phyloP scores from a whole-genome alignment of 108 stramenopile genomes.

The Fistulifera solaris region DNA sequence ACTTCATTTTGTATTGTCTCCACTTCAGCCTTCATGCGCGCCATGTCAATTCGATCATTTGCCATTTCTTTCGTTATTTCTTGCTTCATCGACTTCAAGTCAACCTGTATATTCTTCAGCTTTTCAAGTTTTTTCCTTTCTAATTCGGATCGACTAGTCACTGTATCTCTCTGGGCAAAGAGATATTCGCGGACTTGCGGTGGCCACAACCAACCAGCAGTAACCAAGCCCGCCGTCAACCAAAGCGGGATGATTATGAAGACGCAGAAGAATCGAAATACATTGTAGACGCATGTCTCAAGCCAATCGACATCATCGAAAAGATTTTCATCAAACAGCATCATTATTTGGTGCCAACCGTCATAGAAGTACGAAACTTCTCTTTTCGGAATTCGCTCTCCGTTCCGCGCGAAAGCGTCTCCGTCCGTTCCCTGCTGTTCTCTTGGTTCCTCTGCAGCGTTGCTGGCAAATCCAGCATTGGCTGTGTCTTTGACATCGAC shows the following conservation, averaged over 20 bases:
- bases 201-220: constrained; percentile 75
- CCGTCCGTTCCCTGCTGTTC: constrained; percentile 3
- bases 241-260: constrained; percentile 66
- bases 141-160: constrained; percentile 50
- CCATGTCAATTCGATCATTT: constrained; percentile 58
- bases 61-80: constrained; percentile 66
- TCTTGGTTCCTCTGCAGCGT: constrained; percentile 17
- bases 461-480: constrained; percentile 13
- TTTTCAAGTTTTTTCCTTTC: constrained; percentile 58
- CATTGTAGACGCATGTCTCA: constrained; percentile 42
- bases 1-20: constrained; percentile 66
- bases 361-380: constrained; percentile 13
- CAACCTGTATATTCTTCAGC: constrained; percentile 46
- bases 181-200: constrained; percentile 76
- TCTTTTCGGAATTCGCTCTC: constrained; percentile 11
- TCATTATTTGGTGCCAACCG: constrained; percentile 47
- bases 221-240: constrained; percentile 51
- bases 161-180: constrained; percentile 65
- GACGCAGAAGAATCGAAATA: constrained; percentile 28
- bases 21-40: constrained; percentile 44
- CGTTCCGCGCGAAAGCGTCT: not conserved
- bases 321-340: constrained; percentile 50
- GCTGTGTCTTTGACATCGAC: not conserved
- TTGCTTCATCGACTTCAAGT: constrained; percentile 42
- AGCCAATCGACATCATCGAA: constrained; percentile 51